phyloP scores from a whole-genome alignment of 176 grass and related monocot genomes.

The Avena atlantica region DNA sequence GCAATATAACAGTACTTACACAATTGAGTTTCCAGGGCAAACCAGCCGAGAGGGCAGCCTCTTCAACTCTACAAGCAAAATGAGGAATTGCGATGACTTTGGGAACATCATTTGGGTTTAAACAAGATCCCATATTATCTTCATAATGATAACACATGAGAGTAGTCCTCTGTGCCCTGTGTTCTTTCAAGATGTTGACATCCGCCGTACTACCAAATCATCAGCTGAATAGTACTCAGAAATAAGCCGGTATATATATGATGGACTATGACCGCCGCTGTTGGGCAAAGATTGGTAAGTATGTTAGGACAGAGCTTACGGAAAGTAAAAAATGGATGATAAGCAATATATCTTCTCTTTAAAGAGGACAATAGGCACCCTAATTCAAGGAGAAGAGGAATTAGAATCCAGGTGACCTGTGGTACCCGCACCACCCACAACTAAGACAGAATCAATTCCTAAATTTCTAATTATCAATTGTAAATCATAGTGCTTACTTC shows the following conservation, averaged over 20 bases:
- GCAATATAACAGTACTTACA: conserved; percentile 5
- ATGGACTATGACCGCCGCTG: conserved; percentile 97
- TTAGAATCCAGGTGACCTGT: neutral
- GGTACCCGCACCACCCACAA: neutral
- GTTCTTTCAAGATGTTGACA: conserved; percentile 57
- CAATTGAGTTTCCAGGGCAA: conserved; percentile 3
- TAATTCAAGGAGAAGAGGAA: neutral
- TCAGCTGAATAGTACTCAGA: conserved; percentile 98
- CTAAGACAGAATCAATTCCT: neutral
- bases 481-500: neutral
- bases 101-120: neutral
- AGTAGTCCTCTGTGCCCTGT: neutral
- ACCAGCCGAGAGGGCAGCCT: conserved; percentile 22
- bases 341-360: neutral
- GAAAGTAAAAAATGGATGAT: neutral
- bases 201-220: conserved; percentile 73
- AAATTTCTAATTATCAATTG: conserved; percentile 1
- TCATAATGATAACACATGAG: conserved; percentile 16
- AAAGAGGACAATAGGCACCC: neutral
- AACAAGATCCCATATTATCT: conserved; percentile 24
- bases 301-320: conserved; percentile 8
- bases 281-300: conserved; percentile 36
- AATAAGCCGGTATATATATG: conserved; percentile 91
- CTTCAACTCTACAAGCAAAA: neutral
- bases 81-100: neutral